Evolutionary conservation across 305 asterid genomes (phyloP).

Genomic region (Stenogyne calaminthoides): DNA sequence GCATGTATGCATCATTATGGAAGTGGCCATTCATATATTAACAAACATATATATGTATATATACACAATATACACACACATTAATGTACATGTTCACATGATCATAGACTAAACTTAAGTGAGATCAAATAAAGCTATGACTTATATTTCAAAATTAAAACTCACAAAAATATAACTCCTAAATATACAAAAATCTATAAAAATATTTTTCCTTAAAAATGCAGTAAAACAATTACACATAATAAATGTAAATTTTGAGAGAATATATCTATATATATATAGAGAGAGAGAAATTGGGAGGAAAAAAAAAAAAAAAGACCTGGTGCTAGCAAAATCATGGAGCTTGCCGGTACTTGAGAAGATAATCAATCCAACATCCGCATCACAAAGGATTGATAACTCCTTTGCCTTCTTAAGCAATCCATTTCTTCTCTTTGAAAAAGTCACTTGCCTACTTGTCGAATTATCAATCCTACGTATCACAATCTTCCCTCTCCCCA

Average conservation of each 20-base stretch:
- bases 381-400: conserved; percentile 64
- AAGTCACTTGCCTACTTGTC: conserved; percentile 63
- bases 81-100: no score
- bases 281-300: no score
- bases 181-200: not conserved
- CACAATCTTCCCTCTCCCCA: conserved; percentile 72
- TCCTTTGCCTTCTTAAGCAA: conserved; percentile 67
- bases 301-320: no score
- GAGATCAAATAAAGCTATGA: no score
- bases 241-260: not conserved
- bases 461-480: conserved; percentile 61
- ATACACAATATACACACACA: not conserved
- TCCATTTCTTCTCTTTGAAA: conserved; percentile 61
- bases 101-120: no score
- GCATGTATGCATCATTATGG: not conserved
- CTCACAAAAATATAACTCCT: not conserved
- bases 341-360: conserved; percentile 62
- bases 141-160: not conserved
- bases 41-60: no score
- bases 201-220: not conserved
- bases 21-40: not conserved
- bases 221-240: not conserved
- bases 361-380: conserved; percentile 58
- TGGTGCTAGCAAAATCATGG: conserved; percentile 56
- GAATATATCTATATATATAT: no score